phyloP scores from a whole-genome alignment of 345 rosid genomes.

The Iberis pinnata region DNA sequence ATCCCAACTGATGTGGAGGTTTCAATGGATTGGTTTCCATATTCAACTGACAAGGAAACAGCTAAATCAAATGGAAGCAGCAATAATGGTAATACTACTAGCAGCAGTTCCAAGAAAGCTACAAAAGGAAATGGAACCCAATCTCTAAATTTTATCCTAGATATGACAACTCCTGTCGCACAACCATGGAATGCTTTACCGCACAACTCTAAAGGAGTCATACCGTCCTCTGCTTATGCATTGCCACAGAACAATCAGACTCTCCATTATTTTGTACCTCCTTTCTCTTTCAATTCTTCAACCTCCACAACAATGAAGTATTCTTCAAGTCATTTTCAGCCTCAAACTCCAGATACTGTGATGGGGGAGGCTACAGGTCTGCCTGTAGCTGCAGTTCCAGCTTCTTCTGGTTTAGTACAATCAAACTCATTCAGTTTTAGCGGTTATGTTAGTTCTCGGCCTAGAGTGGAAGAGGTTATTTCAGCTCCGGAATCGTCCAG shows the following conservation, averaged over 20 bases:
- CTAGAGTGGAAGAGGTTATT: slow-evolving; percentile 12
- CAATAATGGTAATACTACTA: slow-evolving; percentile 4
- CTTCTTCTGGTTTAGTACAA: slow-evolving; percentile 13
- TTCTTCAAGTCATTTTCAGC: slow-evolving; percentile 5
- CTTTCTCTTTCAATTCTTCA: background rate
- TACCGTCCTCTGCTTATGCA: slow-evolving; percentile 18
- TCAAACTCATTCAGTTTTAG: background rate
- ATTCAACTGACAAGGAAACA: slow-evolving; percentile 26
- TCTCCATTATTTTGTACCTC: background rate
- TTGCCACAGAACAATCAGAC: slow-evolving; percentile 19
- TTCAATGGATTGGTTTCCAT: slow-evolving; percentile 52
- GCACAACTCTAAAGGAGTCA: slow-evolving; percentile 16
- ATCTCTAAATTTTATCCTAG: background rate
- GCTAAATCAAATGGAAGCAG: slow-evolving; percentile 24
- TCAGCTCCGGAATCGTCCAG: slow-evolving; percentile 21
- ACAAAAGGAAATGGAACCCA: slow-evolving; percentile 13
- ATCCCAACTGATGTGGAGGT: slow-evolving; percentile 80
- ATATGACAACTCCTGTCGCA: background rate
- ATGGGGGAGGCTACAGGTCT: slow-evolving; percentile 14
- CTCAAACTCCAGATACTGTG: slow-evolving; percentile 24
- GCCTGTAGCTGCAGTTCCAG: background rate
- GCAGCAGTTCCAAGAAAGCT: slow-evolving; percentile 20
- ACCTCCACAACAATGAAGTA: background rate
- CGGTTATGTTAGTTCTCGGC: background rate
- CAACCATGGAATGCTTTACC: slow-evolving; percentile 26